phyloP scores from a whole-genome alignment of 305 asterid species.

The Solanum hybrid region DNA sequence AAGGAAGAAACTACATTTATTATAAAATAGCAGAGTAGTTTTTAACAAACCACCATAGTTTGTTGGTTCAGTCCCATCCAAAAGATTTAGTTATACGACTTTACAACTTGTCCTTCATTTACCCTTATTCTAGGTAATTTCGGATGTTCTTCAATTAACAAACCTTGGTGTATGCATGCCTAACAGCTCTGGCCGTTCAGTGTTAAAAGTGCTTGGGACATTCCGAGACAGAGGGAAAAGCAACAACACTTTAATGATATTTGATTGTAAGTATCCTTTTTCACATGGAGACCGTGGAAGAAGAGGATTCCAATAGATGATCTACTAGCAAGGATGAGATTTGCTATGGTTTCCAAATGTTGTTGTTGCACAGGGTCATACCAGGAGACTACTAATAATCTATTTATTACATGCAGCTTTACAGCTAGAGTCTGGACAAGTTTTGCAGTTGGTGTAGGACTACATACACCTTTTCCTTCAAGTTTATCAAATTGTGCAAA shows the following conservation, averaged over 20 bases:
- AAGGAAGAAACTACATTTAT: not conserved
- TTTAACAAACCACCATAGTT: not conserved
- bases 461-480: not conserved
- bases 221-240: not conserved
- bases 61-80: not conserved
- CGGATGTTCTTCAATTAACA: not conserved
- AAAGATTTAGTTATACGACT: no score
- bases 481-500: accelerated
- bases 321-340: not conserved
- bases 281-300: not conserved
- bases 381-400: not conserved
- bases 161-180: not conserved
- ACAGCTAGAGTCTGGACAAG: not conserved
- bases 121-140: not conserved
- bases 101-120: no score
- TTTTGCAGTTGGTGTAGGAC: accelerated
- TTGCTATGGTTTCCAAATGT: not conserved
- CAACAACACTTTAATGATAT: not conserved
- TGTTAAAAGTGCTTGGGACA: not conserved
- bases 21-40: not conserved
- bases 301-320: not conserved
- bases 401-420: not conserved
- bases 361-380: not conserved
- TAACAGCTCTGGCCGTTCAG: not conserved
- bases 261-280: no score